These are phyloP conservation scores for Neocallimastix lanati DNA, from an alignment of 192 early-diverging fungal genomes.

Conservation along the genomic window DNA sequence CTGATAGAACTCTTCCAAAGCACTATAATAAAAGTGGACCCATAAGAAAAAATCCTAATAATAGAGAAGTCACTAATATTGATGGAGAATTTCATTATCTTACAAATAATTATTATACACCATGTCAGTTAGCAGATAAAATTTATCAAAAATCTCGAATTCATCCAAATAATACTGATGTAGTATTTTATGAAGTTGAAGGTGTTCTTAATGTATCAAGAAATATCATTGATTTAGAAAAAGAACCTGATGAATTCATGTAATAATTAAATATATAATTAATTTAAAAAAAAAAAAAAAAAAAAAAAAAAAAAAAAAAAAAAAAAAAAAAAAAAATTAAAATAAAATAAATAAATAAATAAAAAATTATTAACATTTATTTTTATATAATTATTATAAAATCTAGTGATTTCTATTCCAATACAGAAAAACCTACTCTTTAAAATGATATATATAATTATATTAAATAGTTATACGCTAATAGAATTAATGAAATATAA, in stretches of 20 bases:
- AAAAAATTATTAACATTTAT: no score
- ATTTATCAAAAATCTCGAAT: neutral
- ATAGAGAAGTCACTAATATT: neutral
- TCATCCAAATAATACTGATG: neutral
- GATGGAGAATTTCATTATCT: neutral
- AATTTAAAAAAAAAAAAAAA: no score
- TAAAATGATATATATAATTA: no score
- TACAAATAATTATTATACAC: neutral
- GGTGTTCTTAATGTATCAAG: neutral
- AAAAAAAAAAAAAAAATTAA: no score
- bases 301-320: no score
- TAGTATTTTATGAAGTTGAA: neutral
- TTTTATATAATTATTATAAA: no score
- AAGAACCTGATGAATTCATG: neutral
- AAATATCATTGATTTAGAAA: neutral
- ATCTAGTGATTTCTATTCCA: no score
- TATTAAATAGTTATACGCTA: no score
- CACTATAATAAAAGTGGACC: neutral
- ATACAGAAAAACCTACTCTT: no score
- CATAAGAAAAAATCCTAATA: neutral
- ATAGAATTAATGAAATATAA: no score
- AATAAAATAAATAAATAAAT: no score
- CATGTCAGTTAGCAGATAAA: neutral
- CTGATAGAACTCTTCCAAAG: neutral
- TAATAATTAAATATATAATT: no score